Base-by-base conservation (phyloP, 1,139 yeast species). In the Geotrichum cucujoidarum region DNA sequence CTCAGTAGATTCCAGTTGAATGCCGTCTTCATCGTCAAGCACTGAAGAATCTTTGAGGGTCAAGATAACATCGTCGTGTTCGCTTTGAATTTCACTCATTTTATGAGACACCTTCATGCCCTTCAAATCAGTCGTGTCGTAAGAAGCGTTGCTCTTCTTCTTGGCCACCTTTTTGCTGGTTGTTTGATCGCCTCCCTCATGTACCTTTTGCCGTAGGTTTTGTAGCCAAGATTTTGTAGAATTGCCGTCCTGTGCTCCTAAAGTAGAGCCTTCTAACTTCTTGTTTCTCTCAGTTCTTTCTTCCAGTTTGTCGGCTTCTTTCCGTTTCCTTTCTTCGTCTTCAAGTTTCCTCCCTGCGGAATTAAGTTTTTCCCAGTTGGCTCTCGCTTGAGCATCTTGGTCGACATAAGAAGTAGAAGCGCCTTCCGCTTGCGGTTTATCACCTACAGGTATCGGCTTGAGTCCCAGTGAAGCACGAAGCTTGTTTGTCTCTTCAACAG, bases 21-120 rank as follows among this genome's bases (percentile, higher is more conserved):
- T 75, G 16, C 59, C 64, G 33, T 69, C 77, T 18, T 72, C 75
- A 30, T 70, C 75, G 33, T 73, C 80, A 22, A 77, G 57, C 2
- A 85, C 66, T 5, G 70, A 70, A 1, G 69, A 62, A 53, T 88
- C 96, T 49, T 81, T 77, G 40, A 87, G 67, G 0, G 92, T 85
- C 47, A 88, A 67, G 1, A 85, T 70, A 0, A 78, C 77, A 18
- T 76, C 78, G n/a, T 69, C 70, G 6, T 60, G 59, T n/a, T 72
- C 51, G 5, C 58, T 62, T 2, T 61, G 60, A n/a, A 79, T 58
- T 20, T 76, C 79, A 5, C 61, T 59, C 4, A 68, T 47, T 36
- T 64, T 66, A 60, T 80, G 85, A 0, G 72, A 74, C 8, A 81
- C 74, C 37, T 66, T 69, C 3, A 77, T 50, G 1, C 76, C 77